phyloP scores from a whole-genome alignment of 169 alveolate species.

The Pseudocohnilembus persalinus region DNA sequence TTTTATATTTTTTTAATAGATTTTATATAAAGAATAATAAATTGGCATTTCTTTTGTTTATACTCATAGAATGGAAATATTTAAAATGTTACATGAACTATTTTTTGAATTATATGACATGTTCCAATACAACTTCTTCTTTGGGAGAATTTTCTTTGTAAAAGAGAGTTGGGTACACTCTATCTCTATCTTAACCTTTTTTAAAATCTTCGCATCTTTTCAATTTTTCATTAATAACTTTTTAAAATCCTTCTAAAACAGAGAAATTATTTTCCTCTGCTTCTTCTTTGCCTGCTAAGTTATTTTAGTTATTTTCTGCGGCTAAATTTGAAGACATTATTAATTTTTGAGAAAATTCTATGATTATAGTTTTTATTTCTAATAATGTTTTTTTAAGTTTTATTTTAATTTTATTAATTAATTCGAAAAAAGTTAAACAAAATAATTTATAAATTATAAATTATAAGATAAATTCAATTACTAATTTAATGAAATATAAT shows the following conservation, averaged over 20 bases:
- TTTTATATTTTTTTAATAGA: too few species aligned
- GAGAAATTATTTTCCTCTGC: not conserved
- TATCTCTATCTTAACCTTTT: conserved; percentile 9
- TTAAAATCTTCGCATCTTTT: conserved; percentile 44
- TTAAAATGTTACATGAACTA: conserved; percentile 55
- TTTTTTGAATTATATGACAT: conserved; percentile 74
- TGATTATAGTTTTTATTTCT: too few species aligned
- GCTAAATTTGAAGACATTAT: not conserved
- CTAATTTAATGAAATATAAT: too few species aligned
- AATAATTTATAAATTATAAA: too few species aligned
- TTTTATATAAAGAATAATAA: too few species aligned
- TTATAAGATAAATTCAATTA: too few species aligned
- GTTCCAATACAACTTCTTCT: conserved; percentile 82
- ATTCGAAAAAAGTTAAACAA: too few species aligned
- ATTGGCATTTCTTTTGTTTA: not conserved
- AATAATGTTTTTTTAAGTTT: too few species aligned
- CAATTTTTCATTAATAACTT: conserved; percentile 38
- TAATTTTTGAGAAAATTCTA: not conserved
- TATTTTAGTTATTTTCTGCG: not conserved
- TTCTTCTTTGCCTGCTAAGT: not conserved
- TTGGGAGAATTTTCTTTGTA: conserved; percentile 71
- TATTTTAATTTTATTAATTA: too few species aligned
- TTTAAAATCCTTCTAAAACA: conserved; percentile 2
- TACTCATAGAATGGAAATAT: not conserved
- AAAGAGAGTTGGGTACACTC: conserved; percentile 18